Conservation (phyloP, 345 rosid species). For the Corchorus olitorius region DNA sequence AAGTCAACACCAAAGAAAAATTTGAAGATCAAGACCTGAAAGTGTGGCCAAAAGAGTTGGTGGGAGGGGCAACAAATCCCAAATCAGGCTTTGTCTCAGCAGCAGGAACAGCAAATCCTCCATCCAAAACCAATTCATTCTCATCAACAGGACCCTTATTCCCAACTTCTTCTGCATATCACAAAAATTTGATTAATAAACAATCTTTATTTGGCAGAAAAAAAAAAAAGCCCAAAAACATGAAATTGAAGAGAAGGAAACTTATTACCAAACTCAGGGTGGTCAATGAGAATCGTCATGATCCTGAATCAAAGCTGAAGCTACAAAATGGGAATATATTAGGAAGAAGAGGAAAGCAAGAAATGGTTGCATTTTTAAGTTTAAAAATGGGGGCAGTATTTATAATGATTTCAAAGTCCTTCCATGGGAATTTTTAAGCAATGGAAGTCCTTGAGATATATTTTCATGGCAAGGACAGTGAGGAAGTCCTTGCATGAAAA, state of each 20-base stretch:
- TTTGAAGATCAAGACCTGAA: slow-evolving; percentile 51
- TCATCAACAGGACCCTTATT: slow-evolving; percentile 31
- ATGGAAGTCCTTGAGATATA: slow-evolving; percentile 37
- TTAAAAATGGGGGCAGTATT: slow-evolving; percentile 24
- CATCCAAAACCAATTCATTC: slow-evolving; percentile 45
- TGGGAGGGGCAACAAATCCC: slow-evolving; percentile 56
- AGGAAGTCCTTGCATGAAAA: slow-evolving; percentile 13
- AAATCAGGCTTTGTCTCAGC: slow-evolving; percentile 35
- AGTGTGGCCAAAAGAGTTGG: slow-evolving; percentile 79
- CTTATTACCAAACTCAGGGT: slow-evolving; percentile 44
- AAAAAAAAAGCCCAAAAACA: neutral
- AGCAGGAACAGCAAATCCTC: slow-evolving; percentile 61
- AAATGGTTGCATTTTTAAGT: neutral
- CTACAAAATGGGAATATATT: neutral
- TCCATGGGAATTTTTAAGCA: slow-evolving; percentile 44
- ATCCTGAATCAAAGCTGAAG: slow-evolving; percentile 26
- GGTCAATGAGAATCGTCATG: slow-evolving; percentile 46
- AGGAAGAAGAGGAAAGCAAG: neutral
- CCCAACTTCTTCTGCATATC: slow-evolving; percentile 28
- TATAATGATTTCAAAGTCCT: slow-evolving; percentile 50
- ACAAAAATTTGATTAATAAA: slow-evolving; percentile 6
- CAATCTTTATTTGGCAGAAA: neutral
- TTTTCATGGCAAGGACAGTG: slow-evolving; percentile 17
- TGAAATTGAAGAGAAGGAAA: slow-evolving; percentile 18
- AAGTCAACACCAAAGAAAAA: neutral